Base-by-base conservation (phyloP, 352 stramenopile species). In the Peronospora tabacina region DNA sequence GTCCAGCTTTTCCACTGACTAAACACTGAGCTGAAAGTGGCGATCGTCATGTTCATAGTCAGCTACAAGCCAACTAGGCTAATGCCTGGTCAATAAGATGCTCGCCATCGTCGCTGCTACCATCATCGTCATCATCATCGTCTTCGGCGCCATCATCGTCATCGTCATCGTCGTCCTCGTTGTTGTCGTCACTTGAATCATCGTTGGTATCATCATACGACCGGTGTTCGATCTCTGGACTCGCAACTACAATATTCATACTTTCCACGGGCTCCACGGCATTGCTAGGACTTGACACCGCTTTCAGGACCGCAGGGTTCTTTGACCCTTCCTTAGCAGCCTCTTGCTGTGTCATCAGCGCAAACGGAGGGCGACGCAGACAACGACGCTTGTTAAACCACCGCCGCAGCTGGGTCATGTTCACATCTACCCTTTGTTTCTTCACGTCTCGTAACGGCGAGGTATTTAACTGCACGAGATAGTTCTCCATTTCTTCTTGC, bases 341-440 rank as follows among this genome's bases (percentile, higher is more conserved):
- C 15, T 87, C 73, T 55, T 87, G 75, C 33, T 82, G 73, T 8
- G 77, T 85, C 81, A 92, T 87, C n/a, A 92, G 59, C 9, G 81
- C 78, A 61, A 88, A 88, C 24, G 81, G 81, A 36, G 81, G 81
- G 12, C 78, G 81, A 26, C 81, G 78, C 24, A 92, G 70, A 67
- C 81, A 92, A 26, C 81, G 76, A 17, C 81, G 66, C 59, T 92
- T 92, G 58, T 92, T 92, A 43, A 92, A 92, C 81, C 81, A 92
- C 16, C 81, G 70, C 29, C 81, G 67, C 24, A 92, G 47, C 55
- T 92, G 81, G 39, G 81, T 92, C 78, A 92, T 92, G 67, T 77
- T 92, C 43, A 92, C 78, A 37, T 92, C 78, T 46, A 88, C 61
- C 1, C 60, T 61, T 40, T 92, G 81, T 61, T 88, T 86, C 39